Base-by-base conservation (phyloP, 805 yeast genomes). In the Kluyveromyces lactis region DNA sequence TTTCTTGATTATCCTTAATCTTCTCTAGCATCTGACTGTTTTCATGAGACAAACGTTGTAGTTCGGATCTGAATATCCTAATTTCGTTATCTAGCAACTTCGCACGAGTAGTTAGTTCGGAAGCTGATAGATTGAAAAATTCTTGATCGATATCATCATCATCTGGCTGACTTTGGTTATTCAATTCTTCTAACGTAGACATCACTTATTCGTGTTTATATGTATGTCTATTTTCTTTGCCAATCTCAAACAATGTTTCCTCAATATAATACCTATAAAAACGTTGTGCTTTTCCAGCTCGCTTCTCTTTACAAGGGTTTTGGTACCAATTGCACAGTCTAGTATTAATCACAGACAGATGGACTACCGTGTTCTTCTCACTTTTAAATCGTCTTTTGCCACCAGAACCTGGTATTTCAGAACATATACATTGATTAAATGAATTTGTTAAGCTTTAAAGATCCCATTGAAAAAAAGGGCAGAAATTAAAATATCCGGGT, bases 1-100 rank as follows among this genome's bases (percentile, higher is more conserved):
- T 92, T 52, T 90, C 97, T 60, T 83, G 86, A 66, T 92, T 92
- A 55, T 92, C 97, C 61, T 89, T 87, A 64, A 92, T 86, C 61
- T 90, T 81, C 50, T 87, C 96, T 40, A 77, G 65, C 96, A 90
- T 92, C 37, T 86, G 86, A 42, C 86, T 77, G 67, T 86, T 86
- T 55, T 92, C 98, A 65, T 92, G 97, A 30, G 83, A 74, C 42
- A 92, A 69, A 59, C 97, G 75, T 63, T 87, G 92, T 52, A 80
- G 71, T 66, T 92, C 98, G 4, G 95, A 84, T 53, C 84, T 75
- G 81, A 92, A 86, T 53, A 92, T 87, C 60, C 89, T 86, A 63
- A 92, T 89, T 59, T 92, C 97, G 60, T 92, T 92, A 56, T 90
- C 97, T 52, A 92, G 71, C 45, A 92, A 69, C 50, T 84, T 84